Percentiles rank a stretch among this genome's conserved stretches.
These are phyloP conservation scores for Scheffersomyces segobiensis DNA, from an alignment of 1,139 yeast genomes.

Conservation along the genomic window DNA sequence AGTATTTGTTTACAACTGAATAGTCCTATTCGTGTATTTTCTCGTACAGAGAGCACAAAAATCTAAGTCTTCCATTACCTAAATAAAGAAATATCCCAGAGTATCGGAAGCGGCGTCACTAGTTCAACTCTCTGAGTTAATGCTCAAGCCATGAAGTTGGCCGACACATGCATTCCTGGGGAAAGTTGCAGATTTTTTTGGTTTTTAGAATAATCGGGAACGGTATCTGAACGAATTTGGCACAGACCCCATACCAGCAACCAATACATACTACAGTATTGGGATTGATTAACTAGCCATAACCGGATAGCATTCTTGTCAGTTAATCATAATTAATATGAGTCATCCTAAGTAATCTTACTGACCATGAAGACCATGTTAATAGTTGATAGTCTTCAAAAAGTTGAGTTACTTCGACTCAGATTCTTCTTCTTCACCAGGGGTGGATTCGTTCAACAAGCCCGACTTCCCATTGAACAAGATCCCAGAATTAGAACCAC, in stretches of 20 bases:
- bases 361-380: not conserved
- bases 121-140: not conserved
- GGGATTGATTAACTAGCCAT: not conserved
- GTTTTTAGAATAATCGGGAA: not conserved
- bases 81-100: not conserved
- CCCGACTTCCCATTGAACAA: constrained; percentile 49
- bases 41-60: not conserved
- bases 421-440: constrained; percentile 23
- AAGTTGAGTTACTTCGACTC: not conserved
- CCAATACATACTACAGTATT: not conserved
- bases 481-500: constrained; percentile 46
- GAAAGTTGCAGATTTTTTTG: not conserved
- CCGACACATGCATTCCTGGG: not conserved
- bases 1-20: not conserved
- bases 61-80: not conserved
- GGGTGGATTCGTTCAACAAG: constrained; percentile 46
- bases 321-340: not conserved
- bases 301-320: not conserved
- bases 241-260: not conserved
- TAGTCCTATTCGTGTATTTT: not conserved
- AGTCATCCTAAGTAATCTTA: not conserved
- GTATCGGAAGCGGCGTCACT: not conserved
- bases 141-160: not conserved
- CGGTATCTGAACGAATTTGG: not conserved
- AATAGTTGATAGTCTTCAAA: no score